Conservation (phyloP, 441 rosid species). For the Arabidopsis lyrata region DNA sequence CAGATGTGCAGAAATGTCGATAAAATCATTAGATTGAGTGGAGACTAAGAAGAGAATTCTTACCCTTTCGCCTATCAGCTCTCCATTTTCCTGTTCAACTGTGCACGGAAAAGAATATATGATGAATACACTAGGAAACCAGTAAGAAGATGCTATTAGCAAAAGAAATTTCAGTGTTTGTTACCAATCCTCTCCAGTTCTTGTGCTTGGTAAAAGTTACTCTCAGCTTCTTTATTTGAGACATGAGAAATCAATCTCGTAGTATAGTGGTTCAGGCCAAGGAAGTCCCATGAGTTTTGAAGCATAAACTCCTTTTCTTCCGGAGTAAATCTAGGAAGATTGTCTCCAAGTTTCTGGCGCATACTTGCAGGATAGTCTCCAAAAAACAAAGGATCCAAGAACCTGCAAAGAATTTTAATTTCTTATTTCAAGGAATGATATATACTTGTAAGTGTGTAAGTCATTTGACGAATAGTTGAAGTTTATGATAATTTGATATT, state of each 20-base stretch:
- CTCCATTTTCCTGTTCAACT: conserved; percentile 88
- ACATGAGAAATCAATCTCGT: conserved; percentile 75
- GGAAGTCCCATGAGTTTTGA: conserved; percentile 66
- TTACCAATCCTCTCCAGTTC: conserved; percentile 70
- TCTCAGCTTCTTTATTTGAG: conserved; percentile 52
- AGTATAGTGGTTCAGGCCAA: conserved; percentile 90
- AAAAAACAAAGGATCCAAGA: conserved; percentile 74
- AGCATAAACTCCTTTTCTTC: conserved; percentile 69
- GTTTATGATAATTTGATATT: conserved; percentile 11
- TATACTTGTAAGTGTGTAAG: not conserved
- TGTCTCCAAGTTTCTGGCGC: conserved; percentile 68
- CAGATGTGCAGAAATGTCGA: conserved; percentile 8
- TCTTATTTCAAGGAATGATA: conserved; percentile 12
- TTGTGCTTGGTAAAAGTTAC: conserved; percentile 63
- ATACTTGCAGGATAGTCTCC: conserved; percentile 87
- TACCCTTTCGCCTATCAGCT: conserved; percentile 83
- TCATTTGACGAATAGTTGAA: not conserved
- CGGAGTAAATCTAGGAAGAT: conserved; percentile 73
- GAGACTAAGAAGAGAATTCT: conserved; percentile 22
- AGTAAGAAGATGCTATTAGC: not conserved
- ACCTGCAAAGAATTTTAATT: conserved; percentile 57
- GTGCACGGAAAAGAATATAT: conserved; percentile 35
- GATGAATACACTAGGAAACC: not conserved
- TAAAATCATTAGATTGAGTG: conserved; percentile 8
- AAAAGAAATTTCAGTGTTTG: not conserved